A percentile compares a stretch with the other conserved stretches of the same genome.
Conservation (phyloP, 2,329 filamentous ascomycete species). For the Xylariaceae sp. region DNA sequence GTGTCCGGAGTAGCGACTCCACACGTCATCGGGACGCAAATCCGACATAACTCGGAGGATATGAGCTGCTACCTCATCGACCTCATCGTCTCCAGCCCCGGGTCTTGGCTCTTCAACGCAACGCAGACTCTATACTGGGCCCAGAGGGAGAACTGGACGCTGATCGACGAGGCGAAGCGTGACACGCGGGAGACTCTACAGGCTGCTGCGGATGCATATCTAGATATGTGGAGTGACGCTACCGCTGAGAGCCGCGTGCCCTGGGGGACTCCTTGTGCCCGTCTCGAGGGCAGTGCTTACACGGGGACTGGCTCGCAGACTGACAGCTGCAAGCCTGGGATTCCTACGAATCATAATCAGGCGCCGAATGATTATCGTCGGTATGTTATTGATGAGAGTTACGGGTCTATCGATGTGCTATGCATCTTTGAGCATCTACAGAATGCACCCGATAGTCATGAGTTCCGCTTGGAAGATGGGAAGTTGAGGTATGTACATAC, state of each 20-base stretch:
- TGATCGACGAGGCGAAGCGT: conserved; percentile 27
- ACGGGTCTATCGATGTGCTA: conserved; percentile 28
- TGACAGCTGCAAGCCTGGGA: conserved; percentile 26
- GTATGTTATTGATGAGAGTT: conserved; percentile 29
- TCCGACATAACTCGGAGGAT: conserved; percentile 27
- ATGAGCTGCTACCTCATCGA: conserved; percentile 30
- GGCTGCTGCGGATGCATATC: conserved; percentile 34
- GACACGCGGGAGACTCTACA: conserved; percentile 27
- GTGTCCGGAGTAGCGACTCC: conserved; percentile 14
- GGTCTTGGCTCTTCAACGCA: conserved; percentile 36
- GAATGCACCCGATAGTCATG: conserved; percentile 28
- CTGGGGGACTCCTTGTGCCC: conserved; percentile 34
- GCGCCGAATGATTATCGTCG: conserved; percentile 28
- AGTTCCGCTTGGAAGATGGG: conserved; percentile 28
- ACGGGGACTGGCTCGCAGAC: conserved; percentile 23
- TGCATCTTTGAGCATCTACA: conserved; percentile 29
- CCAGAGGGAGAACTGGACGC: conserved; percentile 28
- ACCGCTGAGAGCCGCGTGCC: conserved; percentile 29
- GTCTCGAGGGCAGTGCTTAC: conserved; percentile 28
- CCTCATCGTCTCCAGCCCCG: conserved; percentile 29
- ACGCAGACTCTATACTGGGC: conserved; percentile 32
- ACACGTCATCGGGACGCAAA: conserved; percentile 34
- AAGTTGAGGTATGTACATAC: conserved; percentile 30
- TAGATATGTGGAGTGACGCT: conserved; percentile 34
- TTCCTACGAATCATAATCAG: conserved; percentile 26